Evolutionary conservation across 345 rosid genomes (phyloP).

Genomic region (thale cress (Arabidopsis thaliana)): DNA sequence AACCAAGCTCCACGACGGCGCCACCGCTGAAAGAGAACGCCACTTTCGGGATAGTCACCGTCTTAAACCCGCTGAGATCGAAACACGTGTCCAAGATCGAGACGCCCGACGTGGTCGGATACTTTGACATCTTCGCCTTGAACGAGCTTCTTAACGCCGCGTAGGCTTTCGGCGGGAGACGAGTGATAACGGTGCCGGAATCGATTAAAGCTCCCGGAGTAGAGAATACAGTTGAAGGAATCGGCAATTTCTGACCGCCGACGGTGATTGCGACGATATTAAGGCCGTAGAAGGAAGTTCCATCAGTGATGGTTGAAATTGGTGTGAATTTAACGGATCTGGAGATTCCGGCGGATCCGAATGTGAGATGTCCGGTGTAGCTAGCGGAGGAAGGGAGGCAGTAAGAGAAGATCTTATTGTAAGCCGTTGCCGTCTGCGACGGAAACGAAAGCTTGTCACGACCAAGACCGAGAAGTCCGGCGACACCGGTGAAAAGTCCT

Average conservation of each 20-base stretch:
- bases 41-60: conserved; percentile 56
- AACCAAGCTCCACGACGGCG: conserved; percentile 51
- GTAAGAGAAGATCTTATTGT: conserved; percentile 77
- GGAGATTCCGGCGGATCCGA: conserved; percentile 56
- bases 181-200: conserved; percentile 87
- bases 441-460: conserved; percentile 69
- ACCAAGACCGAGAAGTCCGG: conserved; percentile 88
- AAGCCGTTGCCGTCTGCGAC: conserved; percentile 64
- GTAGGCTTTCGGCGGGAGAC: conserved; percentile 73
- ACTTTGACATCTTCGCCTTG: conserved; percentile 56
- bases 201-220: conserved; percentile 69
- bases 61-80: conserved; percentile 51
- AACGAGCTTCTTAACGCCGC: conserved; percentile 56
- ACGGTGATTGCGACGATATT: conserved; percentile 62
- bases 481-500: conserved; percentile 74
- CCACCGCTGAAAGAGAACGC: conserved; percentile 57
- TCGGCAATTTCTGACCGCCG: conserved; percentile 53
- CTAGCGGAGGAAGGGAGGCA: conserved; percentile 77
- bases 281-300: conserved; percentile 67
- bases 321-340: conserved; percentile 64
- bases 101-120: conserved; percentile 59
- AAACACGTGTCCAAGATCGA: conserved; percentile 85
- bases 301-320: conserved; percentile 47
- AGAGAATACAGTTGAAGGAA: conserved; percentile 57
- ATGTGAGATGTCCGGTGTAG: conserved; percentile 75